Evolutionary conservation across 768 basidiomycete species (phyloP), one percentile per base, ranked within the genome.

Genomic region (Boletus subcaerulescens): DNA sequence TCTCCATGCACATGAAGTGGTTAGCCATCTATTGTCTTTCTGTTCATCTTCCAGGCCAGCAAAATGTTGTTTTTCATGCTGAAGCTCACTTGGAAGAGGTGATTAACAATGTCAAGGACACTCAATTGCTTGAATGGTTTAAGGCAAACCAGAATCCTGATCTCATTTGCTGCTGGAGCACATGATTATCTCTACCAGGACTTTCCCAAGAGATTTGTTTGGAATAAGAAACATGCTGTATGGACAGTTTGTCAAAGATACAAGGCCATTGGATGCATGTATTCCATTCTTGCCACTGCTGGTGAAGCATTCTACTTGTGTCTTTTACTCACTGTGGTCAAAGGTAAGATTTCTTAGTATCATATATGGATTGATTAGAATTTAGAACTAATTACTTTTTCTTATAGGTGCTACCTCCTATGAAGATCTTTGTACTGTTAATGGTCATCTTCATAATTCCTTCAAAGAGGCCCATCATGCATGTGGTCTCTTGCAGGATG

Each of bases 401-500:
- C 7, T 32, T 32, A 32, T 32, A 58, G 39, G 39, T 50, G 39
- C 53, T n/a, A 58, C 32, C 3, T 51, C 36, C 10, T 54, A 38
- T 58, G 48, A 58, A 12, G 1, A 55, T n/a, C 49, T 58, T 17
- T 1, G 7, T 13, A 56, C 58, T 49, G 20, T 50, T 1, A 13
- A 60, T 53, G 45, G 52, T 3, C 29, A 61, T 3, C 35, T 59
- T 0, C 59, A 69, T 65, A 47, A 56, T 0, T 73, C 72, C 1
- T 81, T 75, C 46, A 61, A 67, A 32, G 73, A 70, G 1, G 77
- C 78, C 3, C 82, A 79, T 50, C n/a, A 66, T 14, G 70, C 71
- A 20, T 44, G 49, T 7, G 78, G 77, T 1, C 70, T 82, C 0
- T 64, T 82, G 6, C 70, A 78, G 20, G 73, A 80, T 71, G 75